Percentiles rank a stretch among this genome's conserved stretches.
These are phyloP conservation scores for Porcisia deanei DNA, from an alignment of 208 protist genomes.

Conservation along the genomic window DNA sequence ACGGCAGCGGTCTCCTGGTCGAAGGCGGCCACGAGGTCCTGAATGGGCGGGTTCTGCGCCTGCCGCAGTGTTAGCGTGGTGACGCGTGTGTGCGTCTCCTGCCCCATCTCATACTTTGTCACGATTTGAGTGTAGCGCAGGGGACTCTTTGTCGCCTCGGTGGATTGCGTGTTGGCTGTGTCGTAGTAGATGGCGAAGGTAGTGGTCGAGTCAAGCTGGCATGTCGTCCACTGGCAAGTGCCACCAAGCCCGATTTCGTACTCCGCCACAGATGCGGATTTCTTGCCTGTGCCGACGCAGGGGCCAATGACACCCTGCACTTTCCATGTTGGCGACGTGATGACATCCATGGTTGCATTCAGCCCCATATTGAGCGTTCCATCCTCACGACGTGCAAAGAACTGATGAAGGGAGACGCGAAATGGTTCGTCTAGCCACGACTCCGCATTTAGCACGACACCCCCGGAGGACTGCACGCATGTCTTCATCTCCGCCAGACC, in stretches of 20 bases:
- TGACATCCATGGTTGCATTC: conserved; percentile 96
- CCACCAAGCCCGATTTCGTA: conserved; percentile 96
- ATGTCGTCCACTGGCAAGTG: conserved; percentile 98
- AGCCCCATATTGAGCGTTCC: conserved; percentile 94
- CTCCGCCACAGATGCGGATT: conserved; percentile 82
- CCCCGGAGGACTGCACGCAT: conserved; percentile 93
- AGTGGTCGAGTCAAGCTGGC: conserved; percentile 90
- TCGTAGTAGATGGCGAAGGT: conserved; percentile 98
- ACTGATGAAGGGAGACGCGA: conserved; percentile 91
- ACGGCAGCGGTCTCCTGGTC: conserved; percentile 98
- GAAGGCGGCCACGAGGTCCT: conserved; percentile 89
- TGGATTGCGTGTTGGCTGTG: conserved; percentile 63
- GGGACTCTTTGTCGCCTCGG: conserved; percentile 23
- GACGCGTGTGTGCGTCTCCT: conserved; percentile 82
- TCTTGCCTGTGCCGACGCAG: conserved; percentile 93
- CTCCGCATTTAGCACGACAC: conserved; percentile 96
- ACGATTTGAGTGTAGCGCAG: conserved; percentile 94
- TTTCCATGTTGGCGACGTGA: conserved; percentile 96
- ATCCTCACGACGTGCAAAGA: conserved; percentile 78
- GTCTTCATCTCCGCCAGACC: conserved; percentile 97
- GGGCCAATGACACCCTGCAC: conserved; percentile 94
- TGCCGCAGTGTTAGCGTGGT: conserved; percentile 80
- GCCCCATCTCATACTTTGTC: conserved; percentile 95
- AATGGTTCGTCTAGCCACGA: conserved; percentile 97
- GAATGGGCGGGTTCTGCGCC: conserved; percentile 49